Conservation (phyloP, 1,284 basidiomycete species). For the Neolentinus lepideus region DNA sequence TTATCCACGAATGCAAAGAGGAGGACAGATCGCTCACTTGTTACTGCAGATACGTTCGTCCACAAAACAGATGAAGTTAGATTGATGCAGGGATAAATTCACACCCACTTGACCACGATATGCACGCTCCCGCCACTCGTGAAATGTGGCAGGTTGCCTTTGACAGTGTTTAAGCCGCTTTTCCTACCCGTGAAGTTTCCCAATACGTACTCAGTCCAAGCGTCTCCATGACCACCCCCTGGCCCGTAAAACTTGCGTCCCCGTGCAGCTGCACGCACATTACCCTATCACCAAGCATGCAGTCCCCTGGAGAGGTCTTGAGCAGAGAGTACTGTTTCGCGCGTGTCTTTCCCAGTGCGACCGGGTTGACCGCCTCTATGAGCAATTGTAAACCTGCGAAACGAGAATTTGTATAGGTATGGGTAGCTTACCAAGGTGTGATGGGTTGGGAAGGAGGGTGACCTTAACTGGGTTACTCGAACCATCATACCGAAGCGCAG, state of each 20-base stretch:
- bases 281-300: constrained; percentile 76
- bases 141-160: constrained; percentile 81
- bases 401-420: not conserved
- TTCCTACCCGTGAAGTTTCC: not conserved
- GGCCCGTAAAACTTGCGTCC: constrained; percentile 85
- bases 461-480: constrained; percentile 52
- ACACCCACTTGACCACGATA: constrained; percentile 82
- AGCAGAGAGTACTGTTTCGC: constrained; percentile 87
- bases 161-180: not conserved
- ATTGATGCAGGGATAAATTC: not conserved
- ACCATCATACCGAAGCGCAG: constrained; percentile 48
- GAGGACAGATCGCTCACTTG: constrained; percentile 28
- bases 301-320: constrained; percentile 56
- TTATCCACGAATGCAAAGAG: not conserved
- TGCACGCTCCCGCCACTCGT: constrained; percentile 86
- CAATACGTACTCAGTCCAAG: constrained; percentile 64
- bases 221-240: constrained; percentile 86
- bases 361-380: constrained; percentile 80
- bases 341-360: constrained; percentile 83
- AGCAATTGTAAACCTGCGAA: not conserved
- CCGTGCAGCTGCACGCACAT: constrained; percentile 89
- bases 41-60: constrained; percentile 30
- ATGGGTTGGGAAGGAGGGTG: constrained; percentile 81
- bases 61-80: constrained; percentile 3
- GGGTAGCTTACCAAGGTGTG: constrained; percentile 60